These are phyloP conservation scores for Dactylellina cionopaga DNA, from an alignment of 2,329 filamentous ascomycete species.

Conservation along the genomic window DNA sequence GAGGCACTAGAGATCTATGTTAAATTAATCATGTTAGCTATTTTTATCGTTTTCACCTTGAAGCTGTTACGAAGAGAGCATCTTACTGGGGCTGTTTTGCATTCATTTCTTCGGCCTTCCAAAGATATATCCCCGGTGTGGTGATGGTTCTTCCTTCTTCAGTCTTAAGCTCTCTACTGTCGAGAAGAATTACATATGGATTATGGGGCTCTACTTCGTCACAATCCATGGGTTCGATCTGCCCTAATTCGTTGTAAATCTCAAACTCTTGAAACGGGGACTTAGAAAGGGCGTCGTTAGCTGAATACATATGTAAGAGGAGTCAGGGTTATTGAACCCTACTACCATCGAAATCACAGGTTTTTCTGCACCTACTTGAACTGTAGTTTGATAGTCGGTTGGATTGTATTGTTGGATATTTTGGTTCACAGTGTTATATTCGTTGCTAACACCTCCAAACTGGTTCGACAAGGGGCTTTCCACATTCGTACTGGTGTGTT, in stretches of 20 bases:
- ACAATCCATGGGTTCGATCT: slow-evolving; percentile 24
- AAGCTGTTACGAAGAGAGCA: background rate
- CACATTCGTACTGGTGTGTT: slow-evolving; percentile 17
- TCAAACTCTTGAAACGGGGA: slow-evolving; percentile 7
- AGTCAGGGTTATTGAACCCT: background rate
- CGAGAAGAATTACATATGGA: slow-evolving; percentile 36
- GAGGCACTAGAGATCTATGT: slow-evolving; percentile 7
- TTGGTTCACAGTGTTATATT: slow-evolving; percentile 19
- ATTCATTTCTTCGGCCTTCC: slow-evolving; percentile 30
- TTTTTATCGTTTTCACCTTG: background rate
- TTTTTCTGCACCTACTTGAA: slow-evolving; percentile 44
- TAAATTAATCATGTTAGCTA: background rate
- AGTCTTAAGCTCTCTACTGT: slow-evolving; percentile 16
- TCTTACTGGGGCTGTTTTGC: slow-evolving; percentile 7
- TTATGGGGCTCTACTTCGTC: slow-evolving; percentile 32
- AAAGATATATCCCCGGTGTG: slow-evolving; percentile 51
- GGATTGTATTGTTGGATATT: slow-evolving; percentile 37
- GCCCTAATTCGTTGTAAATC: slow-evolving; percentile 18
- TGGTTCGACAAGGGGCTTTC: slow-evolving; percentile 38
- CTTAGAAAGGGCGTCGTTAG: background rate
- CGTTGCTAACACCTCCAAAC: slow-evolving; percentile 32
- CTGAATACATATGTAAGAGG: background rate
- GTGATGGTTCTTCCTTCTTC: slow-evolving; percentile 9
- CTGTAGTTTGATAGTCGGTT: slow-evolving; percentile 17
- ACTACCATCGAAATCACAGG: slow-evolving; percentile 6